phyloP scores from a whole-genome alignment of 345 rosid species.

The Lepidium aucheri region DNA sequence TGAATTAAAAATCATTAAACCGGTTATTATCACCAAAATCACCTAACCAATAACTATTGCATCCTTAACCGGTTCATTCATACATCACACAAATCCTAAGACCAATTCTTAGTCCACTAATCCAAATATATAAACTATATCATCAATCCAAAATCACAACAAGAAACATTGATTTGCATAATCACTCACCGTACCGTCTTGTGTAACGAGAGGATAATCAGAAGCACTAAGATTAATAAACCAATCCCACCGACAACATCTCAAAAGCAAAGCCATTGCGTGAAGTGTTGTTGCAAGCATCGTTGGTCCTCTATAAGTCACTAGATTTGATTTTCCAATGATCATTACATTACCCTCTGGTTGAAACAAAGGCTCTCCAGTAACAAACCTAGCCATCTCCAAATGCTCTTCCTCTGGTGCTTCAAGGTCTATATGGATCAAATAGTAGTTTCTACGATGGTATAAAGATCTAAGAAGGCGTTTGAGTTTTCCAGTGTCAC shows the following conservation, averaged over 20 bases:
- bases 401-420: conserved; percentile 53
- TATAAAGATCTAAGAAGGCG: conserved; percentile 56
- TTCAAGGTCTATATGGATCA: conserved; percentile 64
- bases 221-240: conserved; percentile 97
- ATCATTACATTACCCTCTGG: conserved; percentile 67
- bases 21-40: background rate
- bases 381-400: conserved; percentile 49
- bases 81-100: background rate
- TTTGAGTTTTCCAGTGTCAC: conserved; percentile 52
- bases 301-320: conserved; percentile 88
- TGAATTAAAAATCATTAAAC: background rate
- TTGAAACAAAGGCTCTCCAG: conserved; percentile 45
- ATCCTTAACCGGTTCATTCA: background rate
- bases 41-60: background rate
- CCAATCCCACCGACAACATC: conserved; percentile 90
- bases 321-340: conserved; percentile 67
- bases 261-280: conserved; percentile 65
- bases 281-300: conserved; percentile 89
- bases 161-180: background rate
- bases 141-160: background rate
- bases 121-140: background rate
- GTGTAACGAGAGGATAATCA: conserved; percentile 82
- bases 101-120: background rate
- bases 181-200: conserved; percentile 99
- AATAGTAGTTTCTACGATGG: conserved; percentile 74